Conservation (phyloP, 495 filamentous ascomycete genomes). For the Aspergillus baeticus region DNA sequence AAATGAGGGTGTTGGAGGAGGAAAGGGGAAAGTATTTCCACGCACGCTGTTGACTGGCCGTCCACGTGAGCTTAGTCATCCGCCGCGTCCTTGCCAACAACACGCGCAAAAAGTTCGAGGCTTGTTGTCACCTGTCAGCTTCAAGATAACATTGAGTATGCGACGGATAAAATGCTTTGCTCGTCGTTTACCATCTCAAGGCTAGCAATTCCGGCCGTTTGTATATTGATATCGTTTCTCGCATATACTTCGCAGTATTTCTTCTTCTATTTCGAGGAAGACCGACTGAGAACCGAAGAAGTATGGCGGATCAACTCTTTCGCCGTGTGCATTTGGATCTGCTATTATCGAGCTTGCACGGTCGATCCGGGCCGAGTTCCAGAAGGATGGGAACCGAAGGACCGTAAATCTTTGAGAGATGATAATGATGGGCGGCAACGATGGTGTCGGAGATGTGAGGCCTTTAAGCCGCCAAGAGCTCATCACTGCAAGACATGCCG, state of each 20-base stretch:
- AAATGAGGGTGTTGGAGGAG: neutral
- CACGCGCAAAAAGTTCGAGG: neutral
- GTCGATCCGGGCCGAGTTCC: constrained; percentile 68
- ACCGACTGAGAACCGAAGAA: constrained; percentile 61
- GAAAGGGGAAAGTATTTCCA: constrained; percentile 1
- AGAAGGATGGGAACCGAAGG: constrained; percentile 24
- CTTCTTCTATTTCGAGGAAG: constrained; percentile 71
- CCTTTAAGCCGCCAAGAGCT: constrained; percentile 78
- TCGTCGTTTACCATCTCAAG: constrained; percentile 22
- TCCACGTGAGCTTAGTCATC: constrained; percentile 10
- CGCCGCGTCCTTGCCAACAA: neutral
- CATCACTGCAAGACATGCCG: constrained; percentile 91
- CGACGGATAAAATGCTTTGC: constrained; percentile 16
- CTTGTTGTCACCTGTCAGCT: neutral
- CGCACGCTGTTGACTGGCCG: neutral
- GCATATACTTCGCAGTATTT: constrained; percentile 82
- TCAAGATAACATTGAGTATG: neutral
- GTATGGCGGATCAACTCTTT: constrained; percentile 70
- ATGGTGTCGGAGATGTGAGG: constrained; percentile 88
- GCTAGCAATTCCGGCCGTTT: constrained; percentile 68
- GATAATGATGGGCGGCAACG: constrained; percentile 36
- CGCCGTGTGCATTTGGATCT: constrained; percentile 71
- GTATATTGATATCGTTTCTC: constrained; percentile 68
- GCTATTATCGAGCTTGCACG: constrained; percentile 73
- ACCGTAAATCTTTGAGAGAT: constrained; percentile 27